Percentiles rank a stretch among this genome's conserved stretches.
phyloP scores from a whole-genome alignment of 768 basidiomycete genomes.

The Naematelia encephala region DNA sequence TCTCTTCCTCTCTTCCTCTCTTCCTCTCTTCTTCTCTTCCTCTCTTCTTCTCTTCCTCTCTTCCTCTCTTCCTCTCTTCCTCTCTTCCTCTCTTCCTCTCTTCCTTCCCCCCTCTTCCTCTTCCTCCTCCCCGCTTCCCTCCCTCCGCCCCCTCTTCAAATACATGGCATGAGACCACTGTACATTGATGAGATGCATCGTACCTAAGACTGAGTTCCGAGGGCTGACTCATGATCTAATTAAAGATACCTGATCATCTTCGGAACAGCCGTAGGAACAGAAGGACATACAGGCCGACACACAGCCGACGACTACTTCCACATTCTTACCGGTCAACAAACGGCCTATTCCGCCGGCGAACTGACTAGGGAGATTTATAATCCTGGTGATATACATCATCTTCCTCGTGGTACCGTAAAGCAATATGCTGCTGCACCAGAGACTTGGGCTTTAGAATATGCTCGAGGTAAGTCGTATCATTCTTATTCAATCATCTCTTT shows the following conservation, averaged over 20 bases:
- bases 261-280: slow-evolving; percentile 92
- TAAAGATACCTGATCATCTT: slow-evolving; percentile 61
- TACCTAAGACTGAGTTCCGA: not conserved
- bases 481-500: not conserved
- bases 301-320: slow-evolving; percentile 98
- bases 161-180: too few relatives aligned
- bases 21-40: too few relatives aligned
- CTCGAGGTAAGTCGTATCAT: slow-evolving; percentile 62
- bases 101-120: not conserved
- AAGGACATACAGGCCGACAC: slow-evolving; percentile 90
- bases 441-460: slow-evolving; percentile 94
- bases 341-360: slow-evolving; percentile 79
- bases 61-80: not conserved
- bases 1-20: not conserved
- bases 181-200: too few relatives aligned
- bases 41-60: not conserved
- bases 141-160: too few relatives aligned
- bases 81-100: not conserved
- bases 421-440: slow-evolving; percentile 98
- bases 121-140: not conserved
- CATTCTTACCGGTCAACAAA: slow-evolving; percentile 89
- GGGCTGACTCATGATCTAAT: not conserved
- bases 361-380: slow-evolving; percentile 79
- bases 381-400: slow-evolving; percentile 77
- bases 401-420: slow-evolving; percentile 78